Evolutionary conservation across 2,329 filamentous ascomycete genomes (phyloP), one percentile per base, ranked within the genome.

Genomic region (Cryphonectria parasitica): DNA sequence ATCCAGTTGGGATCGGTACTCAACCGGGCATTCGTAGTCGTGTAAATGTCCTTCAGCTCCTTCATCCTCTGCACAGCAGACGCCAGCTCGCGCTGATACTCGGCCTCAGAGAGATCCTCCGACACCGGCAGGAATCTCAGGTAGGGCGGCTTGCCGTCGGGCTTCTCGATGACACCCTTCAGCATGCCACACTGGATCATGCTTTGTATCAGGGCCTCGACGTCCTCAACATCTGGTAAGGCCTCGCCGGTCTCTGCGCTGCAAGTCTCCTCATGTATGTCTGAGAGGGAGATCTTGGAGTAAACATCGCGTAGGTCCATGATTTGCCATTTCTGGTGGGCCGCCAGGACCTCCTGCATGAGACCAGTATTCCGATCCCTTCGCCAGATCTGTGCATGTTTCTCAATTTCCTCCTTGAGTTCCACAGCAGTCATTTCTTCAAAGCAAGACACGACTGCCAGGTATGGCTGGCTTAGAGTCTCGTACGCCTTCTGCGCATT

Each of bases 271-370:
- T 79, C 75, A 58, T 85, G 83, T 28, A 91, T 79, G 75, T 89
- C 84, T 25, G 83, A 75, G 43, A 91, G 82, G 22, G 86, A 85
- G 45, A 90, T 82, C 73, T 87, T 87, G 67, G 82, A 83, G 77
- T 95, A 98, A 3, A 93, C 90, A 67, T 88, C 87, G 61, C 90
- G 89, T 36, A 98, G 84, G 71, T 89, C 89, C 45, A 91, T 84
- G 70, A 98, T 88, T 71, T 92, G 90, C 83, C 91, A 94, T 75
- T 90, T 89, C 75, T 92, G 89, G 77, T 95, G 93, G 13, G 92
- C 89, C 28, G 87, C 83, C 54, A 91, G 79, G 15, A 95, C 90
- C 78, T 93, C 89, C 5, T 84, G 82, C 17, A 97, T 84, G 19
- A 98, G 86, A 3, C 90, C 88, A 4, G 82, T 79, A 76, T 97